phyloP scores from a whole-genome alignment of 345 rosid species.

The Mercurialis annua region DNA sequence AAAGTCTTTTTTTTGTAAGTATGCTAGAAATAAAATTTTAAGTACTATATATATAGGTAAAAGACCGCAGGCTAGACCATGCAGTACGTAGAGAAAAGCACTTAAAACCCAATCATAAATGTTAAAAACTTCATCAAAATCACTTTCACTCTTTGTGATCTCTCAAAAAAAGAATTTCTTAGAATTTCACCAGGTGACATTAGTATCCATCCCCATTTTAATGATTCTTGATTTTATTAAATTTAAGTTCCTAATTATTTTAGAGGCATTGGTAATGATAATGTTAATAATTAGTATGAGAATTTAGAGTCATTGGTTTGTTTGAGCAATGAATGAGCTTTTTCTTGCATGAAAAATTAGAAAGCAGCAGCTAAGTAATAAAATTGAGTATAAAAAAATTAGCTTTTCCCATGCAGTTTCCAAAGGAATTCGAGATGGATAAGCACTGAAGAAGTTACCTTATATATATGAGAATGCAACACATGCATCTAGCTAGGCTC shows the following conservation, averaged over 20 bases:
- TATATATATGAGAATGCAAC: constrained; percentile 67
- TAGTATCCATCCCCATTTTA: constrained; percentile 72
- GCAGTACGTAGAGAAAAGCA: constrained; percentile 82
- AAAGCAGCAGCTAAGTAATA: constrained; percentile 26
- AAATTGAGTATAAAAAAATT: constrained; percentile 38
- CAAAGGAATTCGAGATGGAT: constrained; percentile 62
- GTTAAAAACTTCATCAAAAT: constrained; percentile 77
- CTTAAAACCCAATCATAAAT: constrained; percentile 59
- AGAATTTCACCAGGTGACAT: constrained; percentile 75
- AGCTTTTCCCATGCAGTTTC: constrained; percentile 56
- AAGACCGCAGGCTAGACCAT: constrained; percentile 99
- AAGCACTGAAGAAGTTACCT: constrained; percentile 84
- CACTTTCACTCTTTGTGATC: constrained; percentile 73
- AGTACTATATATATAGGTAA: no score
- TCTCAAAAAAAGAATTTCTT: constrained; percentile 50
- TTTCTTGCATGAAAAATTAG: no score
- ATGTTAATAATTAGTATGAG: no score
- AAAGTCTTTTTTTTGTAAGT: no score
- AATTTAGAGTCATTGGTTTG: no score
- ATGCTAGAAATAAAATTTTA: no score
- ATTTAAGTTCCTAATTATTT: no score
- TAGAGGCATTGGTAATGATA: no score
- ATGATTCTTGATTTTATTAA: constrained; percentile 50
- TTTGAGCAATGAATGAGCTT: no score
- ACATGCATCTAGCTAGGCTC: no score